Base-by-base conservation (phyloP, 352 stramenopile genomes). In the Pythium utonaiense region DNA sequence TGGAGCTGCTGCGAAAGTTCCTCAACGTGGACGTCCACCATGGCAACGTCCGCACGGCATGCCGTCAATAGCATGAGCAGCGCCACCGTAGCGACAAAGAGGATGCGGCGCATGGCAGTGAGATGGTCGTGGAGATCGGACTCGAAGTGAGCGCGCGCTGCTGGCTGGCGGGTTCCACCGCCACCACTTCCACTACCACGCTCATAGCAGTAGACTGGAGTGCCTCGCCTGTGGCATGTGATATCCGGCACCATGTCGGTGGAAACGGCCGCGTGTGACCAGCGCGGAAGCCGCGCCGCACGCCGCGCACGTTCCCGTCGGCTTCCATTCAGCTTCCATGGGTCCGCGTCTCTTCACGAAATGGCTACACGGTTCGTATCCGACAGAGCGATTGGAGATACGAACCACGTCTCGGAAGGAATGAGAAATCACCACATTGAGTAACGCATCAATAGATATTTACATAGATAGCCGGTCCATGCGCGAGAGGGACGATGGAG, bases 351-450 rank as follows among this genome's bases (percentile, higher is more conserved):
- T 3, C 6, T 21, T 44, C 36, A 22, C 14, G 22, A 22, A n/a
- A 24, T n/a, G 14, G 16, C 40, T 25, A 6, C 25, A 9, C 1
- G n/a, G 40, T 47, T 47, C 5, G 40, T 47, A 47, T 47, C 40
- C 2, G 40, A 47, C 25, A 47, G 36, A 44, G n/a, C 13, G n/a
- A 22, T n/a, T n/a, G 36, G 31, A 31, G 17, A 48, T 28, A 42
- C 17, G 45, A 58, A 28, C 34, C n/a, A 40, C 50, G 28, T 16
- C 19, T 56, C 33, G 21, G 30, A 33, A 31, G 21, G 31, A 44
- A 44, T 30, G 33, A 40, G 57, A 63, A 63, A 57, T 63, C 57
- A 63, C 25, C 8, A 31, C n/a, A 60, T 27, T 57, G 22, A 30
- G 33, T 34, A 28, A 13, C 21, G 28, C 2, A 8, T 31, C 34